Conservation (phyloP, 768 basidiomycete genomes). For the Polyporus arcularius region DNA sequence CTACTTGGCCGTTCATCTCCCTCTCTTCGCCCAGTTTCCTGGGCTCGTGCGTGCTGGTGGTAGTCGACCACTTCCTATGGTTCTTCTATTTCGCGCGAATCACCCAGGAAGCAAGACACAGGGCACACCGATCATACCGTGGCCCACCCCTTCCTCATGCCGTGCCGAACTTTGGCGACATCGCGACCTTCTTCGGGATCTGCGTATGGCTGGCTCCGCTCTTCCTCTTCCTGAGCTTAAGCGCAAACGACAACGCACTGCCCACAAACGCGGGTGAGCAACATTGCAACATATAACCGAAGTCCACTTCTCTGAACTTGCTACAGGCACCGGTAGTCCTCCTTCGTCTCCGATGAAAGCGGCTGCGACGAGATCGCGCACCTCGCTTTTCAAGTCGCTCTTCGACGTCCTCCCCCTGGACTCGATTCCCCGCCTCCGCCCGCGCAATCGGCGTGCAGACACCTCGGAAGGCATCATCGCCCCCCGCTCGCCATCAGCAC, state of each 20-base stretch:
- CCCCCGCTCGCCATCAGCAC: constrained; percentile 45
- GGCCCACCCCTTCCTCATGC: constrained; percentile 34
- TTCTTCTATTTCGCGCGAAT: constrained; percentile 90
- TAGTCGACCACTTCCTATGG: constrained; percentile 93
- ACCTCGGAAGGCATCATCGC: constrained; percentile 72
- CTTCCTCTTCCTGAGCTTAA: constrained; percentile 93
- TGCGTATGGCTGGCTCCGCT: constrained; percentile 91
- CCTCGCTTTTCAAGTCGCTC: constrained; percentile 70
- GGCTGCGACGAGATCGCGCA: constrained; percentile 40
- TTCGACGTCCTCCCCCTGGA: constrained; percentile 46
- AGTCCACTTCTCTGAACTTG: neutral
- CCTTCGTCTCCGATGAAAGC: constrained; percentile 13
- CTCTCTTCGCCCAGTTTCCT: constrained; percentile 85
- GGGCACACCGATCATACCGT: constrained; percentile 47
- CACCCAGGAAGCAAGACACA: constrained; percentile 62
- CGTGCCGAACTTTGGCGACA: constrained; percentile 58
- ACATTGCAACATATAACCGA: neutral
- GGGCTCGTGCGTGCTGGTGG: constrained; percentile 80
- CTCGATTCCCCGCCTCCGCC: constrained; percentile 44
- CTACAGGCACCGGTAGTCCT: neutral
- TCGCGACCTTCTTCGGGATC: constrained; percentile 80
- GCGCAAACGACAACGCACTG: constrained; percentile 95
- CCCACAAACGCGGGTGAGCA: constrained; percentile 63
- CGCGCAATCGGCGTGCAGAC: constrained; percentile 44
- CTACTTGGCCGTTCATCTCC: constrained; percentile 90